A percentile compares a stretch with the other conserved stretches of the same genome.
phyloP scores from a whole-genome alignment of 148 eudicot species.

The Polygonum maritimum region DNA sequence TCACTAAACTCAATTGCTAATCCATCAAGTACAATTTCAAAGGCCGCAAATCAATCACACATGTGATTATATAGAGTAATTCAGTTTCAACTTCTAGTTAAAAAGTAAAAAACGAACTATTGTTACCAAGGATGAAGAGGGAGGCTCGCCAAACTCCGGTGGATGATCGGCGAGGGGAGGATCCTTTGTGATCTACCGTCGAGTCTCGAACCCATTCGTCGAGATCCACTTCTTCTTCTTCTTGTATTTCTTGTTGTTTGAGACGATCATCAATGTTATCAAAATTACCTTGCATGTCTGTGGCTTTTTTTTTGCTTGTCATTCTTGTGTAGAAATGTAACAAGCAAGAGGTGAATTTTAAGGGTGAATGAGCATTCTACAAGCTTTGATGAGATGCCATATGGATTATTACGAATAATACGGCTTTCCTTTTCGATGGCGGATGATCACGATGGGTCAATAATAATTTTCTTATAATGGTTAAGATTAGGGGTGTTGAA shows the following conservation, averaged over 20 bases:
- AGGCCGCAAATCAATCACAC: not conserved
- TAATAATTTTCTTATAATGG: too few species aligned
- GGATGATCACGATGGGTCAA: not conserved
- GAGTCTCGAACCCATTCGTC: constrained; percentile 65
- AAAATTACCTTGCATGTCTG: not conserved
- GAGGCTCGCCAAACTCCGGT: constrained; percentile 88
- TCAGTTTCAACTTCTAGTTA: not conserved
- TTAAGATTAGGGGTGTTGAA: too few species aligned
- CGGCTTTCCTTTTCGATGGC: not conserved
- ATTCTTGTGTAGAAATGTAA: not conserved
- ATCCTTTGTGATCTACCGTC: constrained; percentile 60
- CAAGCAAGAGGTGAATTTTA: not conserved
- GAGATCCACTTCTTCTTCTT: not conserved
- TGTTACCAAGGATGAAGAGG: constrained; percentile 61
- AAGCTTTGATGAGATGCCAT: not conserved
- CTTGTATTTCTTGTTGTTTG: not conserved
- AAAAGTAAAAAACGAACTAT: too few species aligned
- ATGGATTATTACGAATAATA: not conserved
- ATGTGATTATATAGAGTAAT: not conserved
- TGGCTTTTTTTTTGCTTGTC: not conserved
- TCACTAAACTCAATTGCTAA: constrained; percentile 87
- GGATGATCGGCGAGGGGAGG: constrained; percentile 45
- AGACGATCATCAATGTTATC: not conserved
- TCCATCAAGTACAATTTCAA: not conserved
- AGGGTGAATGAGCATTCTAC: too few species aligned